These are phyloP conservation scores for Chlorophyllum brunneum DNA, from an alignment of 768 basidiomycete species.

Conservation along the genomic window DNA sequence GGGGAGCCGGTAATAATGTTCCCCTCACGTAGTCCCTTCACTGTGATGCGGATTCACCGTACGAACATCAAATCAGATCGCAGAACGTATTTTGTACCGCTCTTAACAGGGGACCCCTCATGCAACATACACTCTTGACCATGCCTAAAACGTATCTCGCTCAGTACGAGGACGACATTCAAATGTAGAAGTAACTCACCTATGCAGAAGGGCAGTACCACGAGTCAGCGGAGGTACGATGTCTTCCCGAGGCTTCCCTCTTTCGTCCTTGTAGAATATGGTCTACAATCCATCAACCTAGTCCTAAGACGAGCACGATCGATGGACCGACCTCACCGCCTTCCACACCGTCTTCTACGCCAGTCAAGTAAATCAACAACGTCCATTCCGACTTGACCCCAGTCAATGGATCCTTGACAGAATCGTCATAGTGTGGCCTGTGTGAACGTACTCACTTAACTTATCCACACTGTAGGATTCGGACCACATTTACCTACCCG, in stretches of 20 bases:
- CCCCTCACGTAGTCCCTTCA: too few relatives aligned
- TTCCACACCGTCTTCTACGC: conserved; percentile 66
- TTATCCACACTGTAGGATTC: neutral
- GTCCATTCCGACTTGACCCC: conserved; percentile 77
- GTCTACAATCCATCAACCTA: conserved; percentile 39
- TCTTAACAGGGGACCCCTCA: conserved; percentile 60
- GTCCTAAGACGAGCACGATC: neutral
- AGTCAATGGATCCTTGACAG: conserved; percentile 53
- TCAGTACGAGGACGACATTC: neutral
- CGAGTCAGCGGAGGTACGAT: conserved; percentile 53
- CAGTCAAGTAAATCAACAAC: conserved; percentile 67
- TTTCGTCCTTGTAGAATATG: conserved; percentile 60
- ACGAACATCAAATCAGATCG: conserved; percentile 72
- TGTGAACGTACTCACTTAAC: neutral
- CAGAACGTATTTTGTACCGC: conserved; percentile 68
- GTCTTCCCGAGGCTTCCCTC: conserved; percentile 41
- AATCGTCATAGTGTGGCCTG: conserved; percentile 72
- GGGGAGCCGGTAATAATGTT: conserved; percentile 31
- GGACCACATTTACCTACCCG: conserved; percentile 33
- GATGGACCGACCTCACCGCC: conserved; percentile 54
- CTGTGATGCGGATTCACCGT: conserved; percentile 23
- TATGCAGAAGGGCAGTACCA: conserved; percentile 63
- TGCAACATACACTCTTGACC: conserved; percentile 71
- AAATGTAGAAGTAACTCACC: conserved; percentile 31
- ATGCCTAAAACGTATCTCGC: conserved; percentile 43